Evolutionary conservation across 805 yeast species (phyloP), one percentile per base, ranked within the genome.

Genomic region (Saturnispora halmiae): DNA sequence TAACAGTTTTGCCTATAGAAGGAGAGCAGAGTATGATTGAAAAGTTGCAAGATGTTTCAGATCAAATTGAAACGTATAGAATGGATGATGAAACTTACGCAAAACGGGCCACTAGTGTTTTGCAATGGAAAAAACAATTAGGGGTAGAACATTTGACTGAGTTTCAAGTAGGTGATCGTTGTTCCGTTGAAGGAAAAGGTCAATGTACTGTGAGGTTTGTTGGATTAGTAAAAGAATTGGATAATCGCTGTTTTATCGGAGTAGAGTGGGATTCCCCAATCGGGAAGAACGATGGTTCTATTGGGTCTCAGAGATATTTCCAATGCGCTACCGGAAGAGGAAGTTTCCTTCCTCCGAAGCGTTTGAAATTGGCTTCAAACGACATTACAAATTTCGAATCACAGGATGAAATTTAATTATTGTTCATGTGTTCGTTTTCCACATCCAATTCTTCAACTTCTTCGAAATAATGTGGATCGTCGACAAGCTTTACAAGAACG

Each of bases 241-340:
- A 75, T 36, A 70, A 66, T 2, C 71, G 65, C 15, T 49, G 60
- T 1, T 90, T 96, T 96, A 71, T 83, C 24, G 97, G 96, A 0
- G 72, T 90, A 3, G 83, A 79, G 50, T 77, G 87, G 41, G 92
- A 83, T 50, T 86, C 82, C 49, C 90, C 96, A 0, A 71, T 73
- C 6, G 97, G 97, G 4, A 85, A 82, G 57, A 85, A 88, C 53
- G 75, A 85, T 53, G 97, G 97, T 0, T n/a, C n/a, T n/a, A n/a
- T n/a, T n/a, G n/a, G 61, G 75, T 16, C 63, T 86, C 30, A 73
- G 76, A 27, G 87, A 84, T 71, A 82, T 47, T 88, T 90, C 54
- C 53, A 63, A 4, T 75, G 86, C 25, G 52, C 53, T 5, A 52
- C 52, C 0, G 70, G 70, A 16, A 78, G 83, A 52, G 96, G 96